Evolutionary conservation across 2,329 filamentous ascomycete genomes (phyloP), one percentile per base, ranked within the genome.

Genomic region (Aspergillus sergii): DNA sequence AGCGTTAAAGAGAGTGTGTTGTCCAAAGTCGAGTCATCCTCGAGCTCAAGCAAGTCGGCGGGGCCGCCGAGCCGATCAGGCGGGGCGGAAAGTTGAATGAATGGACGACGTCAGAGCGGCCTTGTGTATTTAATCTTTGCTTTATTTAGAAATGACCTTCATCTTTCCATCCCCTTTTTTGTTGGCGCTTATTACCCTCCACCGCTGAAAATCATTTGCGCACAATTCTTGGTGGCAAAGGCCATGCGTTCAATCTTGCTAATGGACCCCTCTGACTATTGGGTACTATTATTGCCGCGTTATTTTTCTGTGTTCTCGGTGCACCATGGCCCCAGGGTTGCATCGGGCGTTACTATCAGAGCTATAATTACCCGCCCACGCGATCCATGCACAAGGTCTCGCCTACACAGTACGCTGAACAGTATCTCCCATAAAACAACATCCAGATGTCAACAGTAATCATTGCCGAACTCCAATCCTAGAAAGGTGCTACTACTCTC

Each of bases 401-500:
- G 32, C 36, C 51, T 55, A 55, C 51, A 19, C 32, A 34, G 12
- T 34, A 34, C 34, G 34, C 7, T 39, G 21, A 54, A 36, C 12
- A 36, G 36, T 11, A 6, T 54, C 10, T 19, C 11, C n/a, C 32
- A 26, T 19, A 26, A 19, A 36, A 39, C 10, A 55, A 55, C 19
- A 14, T 26, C 4, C 51, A 30, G 21, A n/a, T 32, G 19, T 34
- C 48, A 32, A 21, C 32, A 39, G 32, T 55, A 53, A 11, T 21
- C 26, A 51, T 51, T 51, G 48, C 30, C 32, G 6, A 23, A 54
- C 28, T 21, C 30, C 21, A n/a, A 36, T 11, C 9, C 11, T 58
- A 41, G 12, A 36, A 26, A 21, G 6, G 19, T 34, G 28, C 36
- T 61, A 63, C 73, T 82, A 97, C 82, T 99, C 95, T 73, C 94